Evolutionary conservation across 192 early-diverging fungal genomes (phyloP).

Genomic region (Pilobolus umbonatus): DNA sequence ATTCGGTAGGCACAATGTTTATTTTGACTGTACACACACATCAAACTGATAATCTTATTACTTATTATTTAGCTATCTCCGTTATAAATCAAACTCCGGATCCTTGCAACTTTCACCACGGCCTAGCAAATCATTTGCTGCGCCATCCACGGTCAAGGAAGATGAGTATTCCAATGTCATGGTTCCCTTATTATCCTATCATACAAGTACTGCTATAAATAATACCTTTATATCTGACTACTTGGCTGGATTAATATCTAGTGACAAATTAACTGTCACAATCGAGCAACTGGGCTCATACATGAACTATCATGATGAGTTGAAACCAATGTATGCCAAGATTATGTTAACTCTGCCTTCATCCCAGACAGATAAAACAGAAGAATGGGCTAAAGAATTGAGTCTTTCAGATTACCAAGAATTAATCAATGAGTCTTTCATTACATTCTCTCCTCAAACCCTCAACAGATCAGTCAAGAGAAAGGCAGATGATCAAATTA

Average conservation of each 20-base stretch:
- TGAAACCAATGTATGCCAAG: conserved; percentile 14
- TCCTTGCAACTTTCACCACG: no score
- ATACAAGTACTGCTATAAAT: no score
- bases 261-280: not conserved
- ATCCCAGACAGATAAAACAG: no score
- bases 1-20: conserved; percentile 1
- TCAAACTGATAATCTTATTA: not conserved
- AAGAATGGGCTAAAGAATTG: not conserved
- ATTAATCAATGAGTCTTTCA: not conserved
- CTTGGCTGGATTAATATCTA: conserved; percentile 7
- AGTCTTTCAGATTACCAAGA: not conserved
- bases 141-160: no score
- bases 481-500: conserved; percentile 28
- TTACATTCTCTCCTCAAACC: conserved; percentile 5
- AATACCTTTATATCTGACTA: conserved; percentile 16
- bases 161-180: no score
- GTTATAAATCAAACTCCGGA: no score
- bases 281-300: conserved; percentile 6
- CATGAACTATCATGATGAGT: not conserved
- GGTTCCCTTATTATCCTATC: no score
- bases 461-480: not conserved
- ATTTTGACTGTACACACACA: not conserved
- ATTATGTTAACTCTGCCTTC: conserved; percentile 10
- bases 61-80: not conserved
- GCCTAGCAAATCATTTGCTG: no score